Percentiles rank a stretch among this genome's conserved stretches.
Conservation (phyloP, 2,329 filamentous ascomycete genomes). For the Cercospora citrullina region DNA sequence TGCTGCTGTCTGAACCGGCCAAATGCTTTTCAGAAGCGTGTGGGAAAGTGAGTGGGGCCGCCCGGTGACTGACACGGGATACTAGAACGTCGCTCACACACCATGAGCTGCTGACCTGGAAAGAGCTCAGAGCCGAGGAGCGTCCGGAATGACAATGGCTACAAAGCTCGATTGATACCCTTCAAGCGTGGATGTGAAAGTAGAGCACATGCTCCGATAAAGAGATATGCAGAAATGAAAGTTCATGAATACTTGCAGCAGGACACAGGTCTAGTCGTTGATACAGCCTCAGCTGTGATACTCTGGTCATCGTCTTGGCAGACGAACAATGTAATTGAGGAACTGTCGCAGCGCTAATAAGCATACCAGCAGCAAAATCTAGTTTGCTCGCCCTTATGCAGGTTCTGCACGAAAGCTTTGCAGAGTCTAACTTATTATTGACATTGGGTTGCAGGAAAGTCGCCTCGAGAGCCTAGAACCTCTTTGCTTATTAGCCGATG, state of each 20-base stretch:
- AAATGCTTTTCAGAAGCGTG: slow-evolving; percentile 27
- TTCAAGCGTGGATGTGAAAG: neutral
- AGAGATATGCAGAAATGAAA: slow-evolving; percentile 13
- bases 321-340: too few relatives aligned
- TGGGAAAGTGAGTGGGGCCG: slow-evolving; percentile 31
- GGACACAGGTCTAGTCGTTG: neutral
- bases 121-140: neutral
- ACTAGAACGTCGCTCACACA: neutral
- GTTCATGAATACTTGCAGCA: slow-evolving; percentile 3
- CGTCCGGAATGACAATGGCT: neutral
- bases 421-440: too few relatives aligned
- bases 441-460: too few relatives aligned
- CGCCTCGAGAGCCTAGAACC: too few relatives aligned
- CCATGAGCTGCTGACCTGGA: neutral
- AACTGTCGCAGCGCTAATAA: too few relatives aligned
- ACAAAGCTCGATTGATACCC: slow-evolving; percentile 14
- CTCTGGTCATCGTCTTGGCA: too few relatives aligned
- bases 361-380: too few relatives aligned
- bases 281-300: too few relatives aligned
- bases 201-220: neutral
- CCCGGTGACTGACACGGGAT: slow-evolving; percentile 19
- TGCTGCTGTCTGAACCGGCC: slow-evolving; percentile 42
- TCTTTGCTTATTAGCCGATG: too few relatives aligned
- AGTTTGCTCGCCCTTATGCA: too few relatives aligned
- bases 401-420: too few relatives aligned